These are phyloP conservation scores for Nitzschia palea DNA, from an alignment of 108 stramenopile species.

Conservation along the genomic window DNA sequence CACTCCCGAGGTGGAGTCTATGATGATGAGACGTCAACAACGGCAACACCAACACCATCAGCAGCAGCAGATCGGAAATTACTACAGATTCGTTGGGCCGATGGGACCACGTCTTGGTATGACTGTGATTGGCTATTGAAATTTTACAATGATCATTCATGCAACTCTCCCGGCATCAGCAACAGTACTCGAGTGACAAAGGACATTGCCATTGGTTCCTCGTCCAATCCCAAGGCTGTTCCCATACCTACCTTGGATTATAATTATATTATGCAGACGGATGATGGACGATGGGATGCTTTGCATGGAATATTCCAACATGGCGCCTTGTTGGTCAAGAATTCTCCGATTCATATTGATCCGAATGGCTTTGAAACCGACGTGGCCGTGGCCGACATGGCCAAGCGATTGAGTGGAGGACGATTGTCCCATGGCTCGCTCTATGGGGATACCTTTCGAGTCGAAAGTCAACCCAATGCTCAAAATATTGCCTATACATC, in stretches of 20 bases:
- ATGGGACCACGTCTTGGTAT: slow-evolving; percentile 37
- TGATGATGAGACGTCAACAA: not conserved
- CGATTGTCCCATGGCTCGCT: slow-evolving; percentile 70
- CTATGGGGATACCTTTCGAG: slow-evolving; percentile 82
- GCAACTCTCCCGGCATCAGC: not conserved
- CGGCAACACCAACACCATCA: not conserved
- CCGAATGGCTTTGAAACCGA: not conserved
- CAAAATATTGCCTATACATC: slow-evolving; percentile 79
- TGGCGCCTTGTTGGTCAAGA: slow-evolving; percentile 58
- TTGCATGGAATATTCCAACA: slow-evolving; percentile 48
- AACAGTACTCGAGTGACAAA: slow-evolving; percentile 11
- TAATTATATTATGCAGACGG: slow-evolving; percentile 26
- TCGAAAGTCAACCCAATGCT: slow-evolving; percentile 47
- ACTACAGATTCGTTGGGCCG: slow-evolving; percentile 40
- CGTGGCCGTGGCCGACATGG: slow-evolving; percentile 45
- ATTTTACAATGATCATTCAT: slow-evolving; percentile 8
- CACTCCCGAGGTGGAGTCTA: slow-evolving; percentile 35
- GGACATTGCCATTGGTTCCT: slow-evolving; percentile 12
- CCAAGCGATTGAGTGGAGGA: slow-evolving; percentile 54
- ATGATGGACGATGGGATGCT: slow-evolving; percentile 28
- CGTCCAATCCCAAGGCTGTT: slow-evolving; percentile 11
- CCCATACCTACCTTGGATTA: slow-evolving; percentile 46
- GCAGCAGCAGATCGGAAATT: slow-evolving; percentile 9
- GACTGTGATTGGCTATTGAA: slow-evolving; percentile 56
- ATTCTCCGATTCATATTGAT: slow-evolving; percentile 33